Evolutionary conservation across 441 rosid genomes (phyloP), one percentile per base, ranked within the genome.

Genomic region (Gossypium trilobum): DNA sequence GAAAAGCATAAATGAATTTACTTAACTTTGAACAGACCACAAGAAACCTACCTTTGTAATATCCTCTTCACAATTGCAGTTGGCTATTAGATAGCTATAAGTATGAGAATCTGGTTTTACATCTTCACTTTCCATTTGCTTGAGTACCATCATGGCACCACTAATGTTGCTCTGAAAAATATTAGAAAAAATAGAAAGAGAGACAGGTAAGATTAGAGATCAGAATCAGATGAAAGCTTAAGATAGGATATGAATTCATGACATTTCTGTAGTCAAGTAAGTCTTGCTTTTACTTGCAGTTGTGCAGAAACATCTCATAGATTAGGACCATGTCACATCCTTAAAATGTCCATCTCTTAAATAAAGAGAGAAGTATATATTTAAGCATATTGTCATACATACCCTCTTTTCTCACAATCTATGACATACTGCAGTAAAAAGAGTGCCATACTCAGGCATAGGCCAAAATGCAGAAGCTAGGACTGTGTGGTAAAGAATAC

Each of bases 91-190:
- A 81, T 78, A 81, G 87, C 87, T 75, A 77, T 77, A 95, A 75
- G 97, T 88, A 54, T 74, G 78, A 72, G 91, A 72, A 84, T 95
- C 91, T 66, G 95, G 97, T 74, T 86, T 81, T 71, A 95, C 84
- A 61, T 48, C 83, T 44, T 83, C 98, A 14, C 25, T 72, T 81
- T 87, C 76, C 97, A 95, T 95, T 87, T 85, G 78, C 81, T 81
- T 79, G 69, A 89, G 79, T 72, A 87, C 89, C 83, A 22, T 78
- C 59, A 82, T 76, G 0, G 85, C 98, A 5, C 78, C 79, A 29
- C 46, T 22, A 20, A 79, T 20, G 63, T 88, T 84, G 89, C 87
- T 90, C 99, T 95, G 87, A 78, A 70, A 27, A 14, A 13, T 20
- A 54, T 22, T 68, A 50, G 25, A 52, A 36, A 73, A 10, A 5